Percentiles rank a stretch among this genome's conserved stretches.
Conservation (phyloP, 345 rosid species). For the Sonneratia caseolaris region DNA sequence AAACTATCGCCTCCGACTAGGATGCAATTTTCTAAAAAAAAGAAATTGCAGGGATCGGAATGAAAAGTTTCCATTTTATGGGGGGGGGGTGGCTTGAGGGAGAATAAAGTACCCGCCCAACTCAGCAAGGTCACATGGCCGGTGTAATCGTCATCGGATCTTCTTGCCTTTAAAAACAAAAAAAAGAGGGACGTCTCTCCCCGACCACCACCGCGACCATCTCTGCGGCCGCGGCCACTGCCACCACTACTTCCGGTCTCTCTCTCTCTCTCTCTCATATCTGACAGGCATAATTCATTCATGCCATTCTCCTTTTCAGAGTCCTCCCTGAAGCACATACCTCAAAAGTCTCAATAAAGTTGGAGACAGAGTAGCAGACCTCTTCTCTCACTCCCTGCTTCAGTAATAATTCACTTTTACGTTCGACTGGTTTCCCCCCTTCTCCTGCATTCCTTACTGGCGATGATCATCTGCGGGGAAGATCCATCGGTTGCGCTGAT, state of each 20-base stretch:
- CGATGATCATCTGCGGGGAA: background rate
- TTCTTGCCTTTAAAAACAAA: background rate
- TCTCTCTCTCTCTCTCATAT: background rate
- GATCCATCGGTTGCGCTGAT: conserved; percentile 3
- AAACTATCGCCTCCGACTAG: no score
- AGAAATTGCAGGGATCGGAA: background rate
- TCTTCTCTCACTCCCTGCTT: background rate
- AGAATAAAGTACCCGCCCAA: background rate
- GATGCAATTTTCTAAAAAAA: background rate
- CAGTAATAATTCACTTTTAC: background rate
- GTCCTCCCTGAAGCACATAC: background rate
- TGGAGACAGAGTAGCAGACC: background rate
- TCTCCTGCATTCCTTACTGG: background rate
- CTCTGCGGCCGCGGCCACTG: background rate
- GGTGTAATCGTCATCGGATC: background rate
- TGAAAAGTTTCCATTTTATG: background rate
- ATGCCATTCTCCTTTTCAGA: background rate
- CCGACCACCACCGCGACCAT: background rate
- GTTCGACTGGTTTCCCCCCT: background rate
- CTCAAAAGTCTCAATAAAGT: conserved; percentile 1
- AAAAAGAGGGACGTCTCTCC: background rate
- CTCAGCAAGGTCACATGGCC: conserved; percentile 1
- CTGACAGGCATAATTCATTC: background rate
- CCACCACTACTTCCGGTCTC: background rate
- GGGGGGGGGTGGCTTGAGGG: background rate